These are phyloP conservation scores for Trichoderma polysporum DNA, from an alignment of 2,329 filamentous ascomycete species.

Conservation along the genomic window DNA sequence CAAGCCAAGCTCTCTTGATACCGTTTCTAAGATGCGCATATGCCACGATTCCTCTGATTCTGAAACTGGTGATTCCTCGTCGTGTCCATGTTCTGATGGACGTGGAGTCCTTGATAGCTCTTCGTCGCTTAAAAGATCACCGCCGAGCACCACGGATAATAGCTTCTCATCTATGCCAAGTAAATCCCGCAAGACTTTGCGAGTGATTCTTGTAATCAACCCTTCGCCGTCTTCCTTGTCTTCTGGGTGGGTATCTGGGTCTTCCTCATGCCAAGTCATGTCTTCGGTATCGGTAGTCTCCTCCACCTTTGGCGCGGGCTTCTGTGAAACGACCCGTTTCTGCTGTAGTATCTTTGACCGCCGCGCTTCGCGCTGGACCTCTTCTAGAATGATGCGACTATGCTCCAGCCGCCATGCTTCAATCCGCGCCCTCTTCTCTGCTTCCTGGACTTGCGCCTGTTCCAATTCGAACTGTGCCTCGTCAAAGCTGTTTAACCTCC, in stretches of 20 bases:
- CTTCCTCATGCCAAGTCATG: conserved; percentile 49
- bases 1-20: conserved; percentile 82
- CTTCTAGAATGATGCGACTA: conserved; percentile 78
- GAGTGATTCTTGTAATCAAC: conserved; percentile 78
- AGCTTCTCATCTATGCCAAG: conserved; percentile 87
- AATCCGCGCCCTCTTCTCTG: conserved; percentile 78
- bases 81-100: conserved; percentile 29
- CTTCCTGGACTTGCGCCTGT: conserved; percentile 58
- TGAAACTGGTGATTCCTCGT: conserved; percentile 28
- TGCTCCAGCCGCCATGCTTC: conserved; percentile 92
- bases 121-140: conserved; percentile 61
- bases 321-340: conserved; percentile 55
- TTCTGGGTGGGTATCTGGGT: conserved; percentile 37
- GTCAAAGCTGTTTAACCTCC: conserved; percentile 54
- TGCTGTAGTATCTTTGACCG: conserved; percentile 50
- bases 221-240: conserved; percentile 56
- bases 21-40: conserved; percentile 73
- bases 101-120: conserved; percentile 49
- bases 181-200: conserved; percentile 81
- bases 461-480: conserved; percentile 52
- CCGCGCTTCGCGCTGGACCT: conserved; percentile 82
- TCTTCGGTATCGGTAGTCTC: conserved; percentile 34
- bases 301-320: conserved; percentile 26
- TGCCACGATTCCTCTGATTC: conserved; percentile 62
- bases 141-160: conserved; percentile 83